Conservation (phyloP, 345 rosid species). For the Lepidium didymum region DNA sequence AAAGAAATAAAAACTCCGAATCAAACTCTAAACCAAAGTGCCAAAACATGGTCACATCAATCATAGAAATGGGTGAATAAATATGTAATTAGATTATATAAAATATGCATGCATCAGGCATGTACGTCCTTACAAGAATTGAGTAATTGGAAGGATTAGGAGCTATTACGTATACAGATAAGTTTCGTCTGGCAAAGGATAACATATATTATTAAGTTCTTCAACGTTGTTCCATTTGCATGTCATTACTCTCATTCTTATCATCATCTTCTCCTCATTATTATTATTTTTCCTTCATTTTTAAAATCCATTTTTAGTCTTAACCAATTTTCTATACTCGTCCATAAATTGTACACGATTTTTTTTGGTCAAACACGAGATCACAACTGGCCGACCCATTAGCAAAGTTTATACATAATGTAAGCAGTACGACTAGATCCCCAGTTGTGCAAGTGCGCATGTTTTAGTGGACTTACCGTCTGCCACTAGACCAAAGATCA, state of each 20-base stretch:
- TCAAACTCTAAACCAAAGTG: not conserved
- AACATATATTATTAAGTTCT: constrained; percentile 8
- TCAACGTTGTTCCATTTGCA: constrained; percentile 20
- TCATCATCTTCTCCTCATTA: not conserved
- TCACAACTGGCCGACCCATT: too few species aligned
- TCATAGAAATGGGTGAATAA: not conserved
- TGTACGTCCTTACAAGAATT: constrained; percentile 11
- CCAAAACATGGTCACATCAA: not conserved
- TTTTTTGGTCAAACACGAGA: too few species aligned
- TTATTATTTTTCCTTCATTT: not conserved
- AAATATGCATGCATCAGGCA: constrained; percentile 17
- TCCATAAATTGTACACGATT: too few species aligned
- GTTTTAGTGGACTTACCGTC: too few species aligned
- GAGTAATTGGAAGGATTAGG: constrained; percentile 4
- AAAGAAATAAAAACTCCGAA: not conserved
- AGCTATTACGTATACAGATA: constrained; percentile 8
- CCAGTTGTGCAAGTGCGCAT: too few species aligned
- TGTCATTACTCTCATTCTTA: constrained; percentile 16
- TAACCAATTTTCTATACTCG: not conserved
- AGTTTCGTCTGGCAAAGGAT: constrained; percentile 20
- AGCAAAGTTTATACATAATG: too few species aligned
- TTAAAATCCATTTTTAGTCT: not conserved
- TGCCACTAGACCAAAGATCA: too few species aligned
- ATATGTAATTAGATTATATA: not conserved
- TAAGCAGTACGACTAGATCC: too few species aligned